Evolutionary conservation across 768 basidiomycete species (phyloP).

Genomic region (Suillus weaverae): DNA sequence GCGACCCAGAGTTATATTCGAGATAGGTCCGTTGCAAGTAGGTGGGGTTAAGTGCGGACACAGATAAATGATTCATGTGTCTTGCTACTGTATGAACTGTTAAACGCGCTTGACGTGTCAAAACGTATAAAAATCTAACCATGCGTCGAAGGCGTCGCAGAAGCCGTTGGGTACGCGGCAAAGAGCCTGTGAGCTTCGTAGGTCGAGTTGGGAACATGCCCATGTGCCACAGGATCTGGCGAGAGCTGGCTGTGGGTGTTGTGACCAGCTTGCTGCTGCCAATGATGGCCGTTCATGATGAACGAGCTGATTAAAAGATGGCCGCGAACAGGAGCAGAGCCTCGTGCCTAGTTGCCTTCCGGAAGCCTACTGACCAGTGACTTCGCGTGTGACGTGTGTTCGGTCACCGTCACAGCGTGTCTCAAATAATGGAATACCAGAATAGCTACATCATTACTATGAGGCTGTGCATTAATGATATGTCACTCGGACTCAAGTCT

Average conservation of each 20-base stretch:
- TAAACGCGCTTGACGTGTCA: slow-evolving; percentile 1
- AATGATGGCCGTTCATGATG: slow-evolving; percentile 27
- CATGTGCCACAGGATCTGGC: slow-evolving; percentile 12
- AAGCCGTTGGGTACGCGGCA: slow-evolving; percentile 70
- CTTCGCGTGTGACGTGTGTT: slow-evolving; percentile 5
- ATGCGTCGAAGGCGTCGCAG: slow-evolving; percentile 75
- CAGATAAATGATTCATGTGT: slow-evolving; percentile 61
- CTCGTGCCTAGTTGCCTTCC: slow-evolving; percentile 5
- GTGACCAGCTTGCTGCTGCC: slow-evolving; percentile 24
- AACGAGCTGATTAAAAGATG: slow-evolving; percentile 9
- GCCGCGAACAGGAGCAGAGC: slow-evolving; percentile 6
- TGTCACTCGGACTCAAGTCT: slow-evolving; percentile 28
- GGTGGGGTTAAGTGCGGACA: slow-evolving; percentile 59
- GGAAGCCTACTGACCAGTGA: background rate
- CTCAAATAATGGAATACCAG: background rate
- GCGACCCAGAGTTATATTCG: slow-evolving; percentile 27
- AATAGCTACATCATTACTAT: background rate
- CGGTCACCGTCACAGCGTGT: slow-evolving; percentile 2
- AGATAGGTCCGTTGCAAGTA: slow-evolving; percentile 62
- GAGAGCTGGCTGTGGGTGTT: slow-evolving; percentile 14
- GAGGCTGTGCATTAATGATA: background rate
- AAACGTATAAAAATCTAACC: slow-evolving; percentile 41
- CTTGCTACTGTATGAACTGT: slow-evolving; percentile 53
- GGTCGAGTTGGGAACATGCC: slow-evolving; percentile 46
- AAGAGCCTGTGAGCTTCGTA: slow-evolving; percentile 69